Evolutionary conservation across 305 asterid genomes (phyloP), one percentile per base, ranked within the genome.

Genomic region (Fraxinus baroniana): DNA sequence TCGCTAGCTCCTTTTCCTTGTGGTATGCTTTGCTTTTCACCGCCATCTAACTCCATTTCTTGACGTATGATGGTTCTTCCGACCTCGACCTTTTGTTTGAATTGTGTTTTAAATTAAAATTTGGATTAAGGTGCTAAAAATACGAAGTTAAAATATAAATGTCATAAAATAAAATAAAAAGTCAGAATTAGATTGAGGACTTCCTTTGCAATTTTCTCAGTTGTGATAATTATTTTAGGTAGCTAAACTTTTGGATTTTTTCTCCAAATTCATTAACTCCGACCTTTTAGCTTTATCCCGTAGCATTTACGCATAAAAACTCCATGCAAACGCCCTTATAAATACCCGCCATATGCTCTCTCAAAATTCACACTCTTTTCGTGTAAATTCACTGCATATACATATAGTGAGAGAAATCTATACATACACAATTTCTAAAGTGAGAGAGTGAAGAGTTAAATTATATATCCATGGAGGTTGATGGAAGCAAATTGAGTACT

Each of bases 391-490:
- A 64, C 72, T 64, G 72, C 72, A 64, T 24, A 64, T 64, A 24
- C 33, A 22, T 22, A 62, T 62, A 62, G 72, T 20, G 33, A 22
- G 72, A 62, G 72, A 62, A 22, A 22, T 20, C 32, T 8, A 64
- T 64, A 64, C 17, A 60, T 9, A 64, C 72, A 64, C 15, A 64
- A 22, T 64, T 64, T 64, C 17, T 37, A 80, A 5, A 37, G 46
- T 30, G 28, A 73, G 22, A 41, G 13, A 35, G 64, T 64, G 13
- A 10, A 17, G 5, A 44, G 28, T 73, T 18, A n/a, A 82, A 64
- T 64, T 64, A 64, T 64, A 64, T 64, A 64, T 24, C 33, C 30
- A 86, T 88, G 93, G 92, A 87, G 88, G 81, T 2, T 17, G 80
- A 80, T 3, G 75, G 84, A 78, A 64, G 72, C 72, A 64, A 64